Evolutionary conservation across 352 stramenopile species (phyloP).

Genomic region (Phytophthora meadii): DNA sequence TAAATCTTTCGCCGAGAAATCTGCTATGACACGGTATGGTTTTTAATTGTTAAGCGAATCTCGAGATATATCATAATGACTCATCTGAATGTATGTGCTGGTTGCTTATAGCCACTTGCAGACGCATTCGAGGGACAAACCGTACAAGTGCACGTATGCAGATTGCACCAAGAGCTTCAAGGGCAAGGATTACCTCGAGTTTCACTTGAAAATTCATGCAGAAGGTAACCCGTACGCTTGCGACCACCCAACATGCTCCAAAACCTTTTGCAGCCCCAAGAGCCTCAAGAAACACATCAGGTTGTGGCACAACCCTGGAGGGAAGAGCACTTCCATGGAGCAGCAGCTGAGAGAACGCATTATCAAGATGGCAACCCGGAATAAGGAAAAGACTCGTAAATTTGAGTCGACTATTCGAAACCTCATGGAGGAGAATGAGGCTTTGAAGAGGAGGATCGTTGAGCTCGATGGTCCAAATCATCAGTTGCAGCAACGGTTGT

Average conservation of each 20-base stretch:
- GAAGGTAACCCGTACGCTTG: constrained; percentile 85
- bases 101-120: constrained; percentile 67
- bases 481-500: constrained; percentile 24
- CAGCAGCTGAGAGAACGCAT: constrained; percentile 85
- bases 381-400: constrained; percentile 86
- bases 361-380: constrained; percentile 85
- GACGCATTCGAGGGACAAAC: constrained; percentile 86
- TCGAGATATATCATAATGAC: constrained; percentile 8
- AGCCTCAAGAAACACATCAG: constrained; percentile 87
- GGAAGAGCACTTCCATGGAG: constrained; percentile 88
- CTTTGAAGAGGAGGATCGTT: constrained; percentile 67
- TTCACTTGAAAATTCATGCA: constrained; percentile 86
- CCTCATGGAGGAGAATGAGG: constrained; percentile 82
- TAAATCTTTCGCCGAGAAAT: constrained; percentile 91
- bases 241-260: constrained; percentile 80
- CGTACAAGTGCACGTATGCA: constrained; percentile 87
- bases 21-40: constrained; percentile 79
- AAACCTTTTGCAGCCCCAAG: constrained; percentile 87
- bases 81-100: constrained; percentile 1
- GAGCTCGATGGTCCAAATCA: constrained; percentile 54
- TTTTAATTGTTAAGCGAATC: constrained; percentile 13
- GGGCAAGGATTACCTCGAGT: constrained; percentile 87
- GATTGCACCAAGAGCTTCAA: constrained; percentile 91
- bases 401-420: constrained; percentile 81
- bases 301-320: constrained; percentile 82